A percentile compares a stretch with the other conserved stretches of the same genome.
Evolutionary conservation across 2,329 filamentous ascomycete species (phyloP).

Genomic region (Rutstroemia sp.): DNA sequence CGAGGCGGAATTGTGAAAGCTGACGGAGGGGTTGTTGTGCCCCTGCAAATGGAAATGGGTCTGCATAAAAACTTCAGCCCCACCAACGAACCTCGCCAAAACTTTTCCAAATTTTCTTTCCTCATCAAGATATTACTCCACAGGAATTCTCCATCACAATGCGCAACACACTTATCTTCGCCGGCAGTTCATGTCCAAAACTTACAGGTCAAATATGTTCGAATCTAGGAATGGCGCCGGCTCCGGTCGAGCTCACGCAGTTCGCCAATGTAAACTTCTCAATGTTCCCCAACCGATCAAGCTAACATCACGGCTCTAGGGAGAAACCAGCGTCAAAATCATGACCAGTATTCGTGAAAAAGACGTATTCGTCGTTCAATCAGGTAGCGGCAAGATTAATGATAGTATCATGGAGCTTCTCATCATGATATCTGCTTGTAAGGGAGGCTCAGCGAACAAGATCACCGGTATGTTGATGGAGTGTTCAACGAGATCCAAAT

Average conservation of each 20-base stretch:
- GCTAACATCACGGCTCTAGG: constrained; percentile 37
- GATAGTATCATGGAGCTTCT: constrained; percentile 98
- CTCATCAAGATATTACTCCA: constrained; percentile 4
- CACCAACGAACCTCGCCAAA: neutral
- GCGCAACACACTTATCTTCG: constrained; percentile 61
- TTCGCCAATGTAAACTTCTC: constrained; percentile 55
- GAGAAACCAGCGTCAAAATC: constrained; percentile 64
- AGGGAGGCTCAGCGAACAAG: constrained; percentile 92
- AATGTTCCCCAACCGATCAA: constrained; percentile 14
- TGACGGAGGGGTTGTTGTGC: neutral
- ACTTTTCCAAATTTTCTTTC: constrained; percentile 7
- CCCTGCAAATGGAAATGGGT: neutral
- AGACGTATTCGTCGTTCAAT: constrained; percentile 98
- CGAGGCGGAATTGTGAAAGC: neutral
- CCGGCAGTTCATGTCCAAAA: constrained; percentile 58
- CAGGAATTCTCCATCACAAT: constrained; percentile 31
- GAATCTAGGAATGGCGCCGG: constrained; percentile 58
- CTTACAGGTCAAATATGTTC: constrained; percentile 60
- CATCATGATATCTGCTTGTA: constrained; percentile 98
- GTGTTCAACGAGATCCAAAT: neutral
- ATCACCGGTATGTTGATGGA: constrained; percentile 66
- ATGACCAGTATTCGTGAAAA: constrained; percentile 82
- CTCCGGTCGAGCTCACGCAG: constrained; percentile 58
- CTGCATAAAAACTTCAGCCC: neutral
- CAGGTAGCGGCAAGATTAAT: constrained; percentile 91